A percentile compares a stretch with the other conserved stretches of the same genome.
These are phyloP conservation scores for Russula brevipes DNA, from an alignment of 768 basidiomycete genomes.

Conservation along the genomic window DNA sequence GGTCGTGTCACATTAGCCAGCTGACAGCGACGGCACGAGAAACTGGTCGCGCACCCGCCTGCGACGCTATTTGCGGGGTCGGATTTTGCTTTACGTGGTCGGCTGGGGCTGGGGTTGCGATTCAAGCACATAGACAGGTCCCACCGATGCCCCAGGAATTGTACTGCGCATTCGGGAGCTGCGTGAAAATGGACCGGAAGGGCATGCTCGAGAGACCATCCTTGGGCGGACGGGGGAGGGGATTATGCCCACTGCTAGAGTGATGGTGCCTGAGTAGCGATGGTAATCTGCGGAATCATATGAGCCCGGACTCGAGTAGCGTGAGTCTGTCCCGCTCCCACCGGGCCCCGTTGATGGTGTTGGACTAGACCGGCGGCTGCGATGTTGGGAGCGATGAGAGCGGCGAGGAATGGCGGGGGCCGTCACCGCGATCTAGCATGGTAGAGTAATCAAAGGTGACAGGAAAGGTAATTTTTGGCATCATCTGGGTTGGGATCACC, in stretches of 20 bases:
- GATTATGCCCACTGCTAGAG: constrained; percentile 37
- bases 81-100: background rate
- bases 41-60: background rate
- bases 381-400: constrained; percentile 8
- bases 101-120: constrained; percentile 1
- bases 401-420: constrained; percentile 5
- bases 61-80: constrained; percentile 9
- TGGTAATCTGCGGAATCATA: constrained; percentile 6
- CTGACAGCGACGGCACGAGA: background rate
- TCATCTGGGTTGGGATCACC: constrained; percentile 9
- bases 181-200: constrained; percentile 47
- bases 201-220: constrained; percentile 56
- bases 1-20: background rate
- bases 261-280: constrained; percentile 3
- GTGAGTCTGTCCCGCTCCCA: background rate
- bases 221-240: constrained; percentile 57
- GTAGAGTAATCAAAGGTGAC: background rate
- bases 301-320: constrained; percentile 4
- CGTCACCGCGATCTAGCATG: background rate
- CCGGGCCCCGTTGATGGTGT: constrained; percentile 7
- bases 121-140: background rate
- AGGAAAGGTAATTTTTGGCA: background rate
- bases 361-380: constrained; percentile 5
- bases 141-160: constrained; percentile 26
- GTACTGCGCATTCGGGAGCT: constrained; percentile 39